Conservation (phyloP, 2,329 filamentous ascomycete genomes). For the Sclerotinia minor region DNA sequence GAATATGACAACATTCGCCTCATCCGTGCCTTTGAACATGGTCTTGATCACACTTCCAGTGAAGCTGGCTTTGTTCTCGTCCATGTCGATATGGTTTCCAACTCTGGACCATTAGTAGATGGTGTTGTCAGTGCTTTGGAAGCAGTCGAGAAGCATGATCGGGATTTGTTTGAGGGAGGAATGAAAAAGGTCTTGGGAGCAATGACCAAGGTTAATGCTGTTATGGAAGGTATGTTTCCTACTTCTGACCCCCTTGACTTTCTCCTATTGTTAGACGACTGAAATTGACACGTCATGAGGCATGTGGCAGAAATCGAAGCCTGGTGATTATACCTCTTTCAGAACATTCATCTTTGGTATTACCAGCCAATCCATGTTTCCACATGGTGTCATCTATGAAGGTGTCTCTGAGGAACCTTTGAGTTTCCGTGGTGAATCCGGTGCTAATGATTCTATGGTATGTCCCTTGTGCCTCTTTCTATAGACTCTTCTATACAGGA, state of each 20-base stretch:
- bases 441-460: slow-evolving; percentile 90
- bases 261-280: slow-evolving; percentile 29
- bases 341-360: slow-evolving; percentile 97
- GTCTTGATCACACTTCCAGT: slow-evolving; percentile 80
- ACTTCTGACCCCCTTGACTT: background rate
- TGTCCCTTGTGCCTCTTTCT: slow-evolving; percentile 25
- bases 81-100: slow-evolving; percentile 91
- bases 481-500: background rate
- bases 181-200: slow-evolving; percentile 61
- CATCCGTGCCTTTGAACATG: slow-evolving; percentile 87
- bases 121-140: slow-evolving; percentile 70
- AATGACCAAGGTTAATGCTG: slow-evolving; percentile 69
- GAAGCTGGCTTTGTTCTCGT: slow-evolving; percentile 96
- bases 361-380: slow-evolving; percentile 91
- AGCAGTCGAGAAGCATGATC: slow-evolving; percentile 50
- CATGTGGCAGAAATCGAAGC: slow-evolving; percentile 91
- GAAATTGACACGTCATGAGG: slow-evolving; percentile 45
- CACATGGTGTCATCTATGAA: slow-evolving; percentile 85
- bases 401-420: slow-evolving; percentile 74
- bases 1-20: slow-evolving; percentile 72
- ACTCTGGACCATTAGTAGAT: slow-evolving; percentile 75
- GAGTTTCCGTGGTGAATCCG: slow-evolving; percentile 87
- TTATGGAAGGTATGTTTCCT: slow-evolving; percentile 67
- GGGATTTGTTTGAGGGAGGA: slow-evolving; percentile 63
- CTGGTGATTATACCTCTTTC: slow-evolving; percentile 82